Base-by-base conservation (phyloP, 345 rosid species). In the Aquilaria malaccensis region DNA sequence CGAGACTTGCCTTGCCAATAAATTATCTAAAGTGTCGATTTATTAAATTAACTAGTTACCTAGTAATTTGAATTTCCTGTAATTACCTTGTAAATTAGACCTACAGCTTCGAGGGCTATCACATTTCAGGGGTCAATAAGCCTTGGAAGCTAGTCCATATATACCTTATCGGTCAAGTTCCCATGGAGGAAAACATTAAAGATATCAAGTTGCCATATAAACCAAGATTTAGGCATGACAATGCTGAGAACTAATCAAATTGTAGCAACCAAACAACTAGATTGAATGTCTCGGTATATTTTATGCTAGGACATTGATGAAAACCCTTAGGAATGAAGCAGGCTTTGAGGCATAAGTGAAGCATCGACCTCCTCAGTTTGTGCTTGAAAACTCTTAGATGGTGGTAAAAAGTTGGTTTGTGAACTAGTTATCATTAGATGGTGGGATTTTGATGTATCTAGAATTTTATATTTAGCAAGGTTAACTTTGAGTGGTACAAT, bases 321-420 rank as follows among this genome's bases (percentile, higher is more conserved):
- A 65, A 58, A 54, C 46, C 56, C 14, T 54, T 30, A 1, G 60
- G 52, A 0, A 64, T 30, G 11, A 46, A 6, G 30, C 60, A 63
- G 5, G 46, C 15, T 11, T 1, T 0, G 15, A 4, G 3, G 52
- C 52, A 1, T 49, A 11, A 49, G 43, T 11, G 15, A 49, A 49
- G 15, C 52, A 49, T 9, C 52, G 15, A 49, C 15, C 10, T 11
- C 10, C 0, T 5, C 43, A 37, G 6, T 4, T 9, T 7, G 12
- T 6, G 49, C 49, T 6, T 49, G 7, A 11, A 49, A 11, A 11
- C 3, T 7, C 3, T 11, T 7, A 11, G 2, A 3, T 49, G 52
- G 52, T 49, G 6, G 13, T 7, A 49, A 49, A 11, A 11, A 11
- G 12, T 49, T 9, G 52, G 6, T 49, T 6, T 49, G 10, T 0